Conservation (phyloP, 2,329 filamentous ascomycete species). For the Trichophyton rubrum region DNA sequence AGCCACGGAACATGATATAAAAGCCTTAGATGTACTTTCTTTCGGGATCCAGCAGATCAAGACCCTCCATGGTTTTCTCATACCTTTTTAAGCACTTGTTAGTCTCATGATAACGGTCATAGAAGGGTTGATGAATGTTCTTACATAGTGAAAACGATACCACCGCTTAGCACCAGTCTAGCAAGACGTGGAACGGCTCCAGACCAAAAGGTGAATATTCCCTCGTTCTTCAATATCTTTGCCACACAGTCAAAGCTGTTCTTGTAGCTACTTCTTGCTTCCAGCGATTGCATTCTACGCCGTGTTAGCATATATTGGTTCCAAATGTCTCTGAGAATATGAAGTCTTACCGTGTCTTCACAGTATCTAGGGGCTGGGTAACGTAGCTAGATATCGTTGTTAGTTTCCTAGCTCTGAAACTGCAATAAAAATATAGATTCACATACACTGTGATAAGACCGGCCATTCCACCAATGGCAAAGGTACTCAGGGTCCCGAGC, state of each 20-base stretch:
- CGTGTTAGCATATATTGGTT: background rate
- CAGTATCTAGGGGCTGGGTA: conserved; percentile 67
- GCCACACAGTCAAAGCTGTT: conserved; percentile 76
- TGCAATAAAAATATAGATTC: background rate
- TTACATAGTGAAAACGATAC: conserved; percentile 91
- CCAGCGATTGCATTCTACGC: conserved; percentile 81
- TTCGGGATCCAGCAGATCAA: conserved; percentile 70
- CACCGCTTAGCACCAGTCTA: conserved; percentile 76
- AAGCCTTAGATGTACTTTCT: conserved; percentile 58
- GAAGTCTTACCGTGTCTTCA: conserved; percentile 60
- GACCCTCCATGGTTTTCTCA: conserved; percentile 86
- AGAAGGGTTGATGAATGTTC: conserved; percentile 13
- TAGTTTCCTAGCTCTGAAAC: background rate
- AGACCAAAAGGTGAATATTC: conserved; percentile 82
- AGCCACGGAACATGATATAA: background rate
- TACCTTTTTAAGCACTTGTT: conserved; percentile 39
- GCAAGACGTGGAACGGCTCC: conserved; percentile 78
- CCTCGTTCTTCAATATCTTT: conserved; percentile 79
- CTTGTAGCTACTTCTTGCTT: conserved; percentile 67
- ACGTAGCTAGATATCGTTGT: conserved; percentile 29
- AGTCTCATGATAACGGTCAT: background rate
- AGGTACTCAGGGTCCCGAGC: conserved; percentile 74
- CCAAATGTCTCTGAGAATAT: no score
- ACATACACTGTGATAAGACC: conserved; percentile 82
- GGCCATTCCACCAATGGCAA: conserved; percentile 77